These are phyloP conservation scores for Panus rudis DNA, from an alignment of 768 basidiomycete species.

Conservation along the genomic window DNA sequence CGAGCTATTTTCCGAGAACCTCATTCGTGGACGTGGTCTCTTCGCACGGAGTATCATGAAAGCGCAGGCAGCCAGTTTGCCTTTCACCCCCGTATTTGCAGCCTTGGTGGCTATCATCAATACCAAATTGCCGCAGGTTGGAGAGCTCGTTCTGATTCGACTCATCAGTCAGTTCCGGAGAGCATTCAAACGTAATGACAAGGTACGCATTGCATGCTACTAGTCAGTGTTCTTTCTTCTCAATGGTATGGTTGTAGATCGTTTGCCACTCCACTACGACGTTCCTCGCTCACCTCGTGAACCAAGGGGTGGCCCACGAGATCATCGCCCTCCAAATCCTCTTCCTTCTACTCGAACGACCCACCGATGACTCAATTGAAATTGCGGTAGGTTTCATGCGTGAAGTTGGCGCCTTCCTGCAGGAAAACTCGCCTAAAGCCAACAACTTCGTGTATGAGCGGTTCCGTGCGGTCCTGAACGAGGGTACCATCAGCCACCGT, in stretches of 20 bases:
- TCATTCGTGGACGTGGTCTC: constrained; percentile 87
- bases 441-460: constrained; percentile 94
- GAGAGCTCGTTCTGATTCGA: constrained; percentile 82
- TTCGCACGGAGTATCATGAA: constrained; percentile 97
- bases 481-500: constrained; percentile 89
- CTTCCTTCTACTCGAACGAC: constrained; percentile 88
- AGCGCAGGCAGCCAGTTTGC: constrained; percentile 93
- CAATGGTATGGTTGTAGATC: constrained; percentile 42
- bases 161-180: constrained; percentile 93
- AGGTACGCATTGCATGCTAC: constrained; percentile 52
- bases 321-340: constrained; percentile 93
- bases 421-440: constrained; percentile 90
- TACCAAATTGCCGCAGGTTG: constrained; percentile 94
- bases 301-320: constrained; percentile 90
- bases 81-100: constrained; percentile 96
- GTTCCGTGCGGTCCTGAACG: constrained; percentile 94
- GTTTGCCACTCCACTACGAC: constrained; percentile 73
- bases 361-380: constrained; percentile 97
- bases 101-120: constrained; percentile 93
- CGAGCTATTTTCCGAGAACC: constrained; percentile 88
- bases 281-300: constrained; percentile 77
- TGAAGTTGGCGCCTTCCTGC: constrained; percentile 92
- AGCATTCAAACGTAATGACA: constrained; percentile 95
- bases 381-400: constrained; percentile 97
- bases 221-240: neutral